Evolutionary conservation across 169 alveolate genomes (phyloP).

Genomic region (Plasmodium relictum): DNA sequence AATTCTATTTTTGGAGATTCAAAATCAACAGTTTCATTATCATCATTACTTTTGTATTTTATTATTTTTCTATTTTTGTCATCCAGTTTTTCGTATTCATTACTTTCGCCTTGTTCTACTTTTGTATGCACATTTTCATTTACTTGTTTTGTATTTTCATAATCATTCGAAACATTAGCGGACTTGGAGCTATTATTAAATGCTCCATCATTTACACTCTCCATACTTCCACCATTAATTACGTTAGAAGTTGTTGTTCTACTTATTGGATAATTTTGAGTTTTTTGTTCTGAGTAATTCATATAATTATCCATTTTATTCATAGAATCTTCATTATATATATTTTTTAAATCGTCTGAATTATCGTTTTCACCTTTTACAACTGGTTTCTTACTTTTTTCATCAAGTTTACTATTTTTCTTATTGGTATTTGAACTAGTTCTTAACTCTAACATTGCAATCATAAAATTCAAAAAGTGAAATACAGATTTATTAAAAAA

Average conservation of each 20-base stretch:
- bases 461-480: neutral
- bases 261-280: conserved; percentile 44
- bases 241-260: conserved; percentile 67
- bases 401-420: conserved; percentile 16
- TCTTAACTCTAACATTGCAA: conserved; percentile 28
- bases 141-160: conserved; percentile 11
- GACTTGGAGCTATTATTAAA: conserved; percentile 20
- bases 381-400: conserved; percentile 4
- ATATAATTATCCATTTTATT: conserved; percentile 36
- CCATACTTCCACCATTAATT: conserved; percentile 58
- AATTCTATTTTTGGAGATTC: conserved; percentile 18
- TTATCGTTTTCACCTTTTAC: conserved; percentile 2
- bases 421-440: conserved; percentile 32
- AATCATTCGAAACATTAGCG: conserved; percentile 29
- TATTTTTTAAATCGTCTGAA: neutral
- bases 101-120: neutral
- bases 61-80: neutral
- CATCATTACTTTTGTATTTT: conserved; percentile 4
- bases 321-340: conserved; percentile 37
- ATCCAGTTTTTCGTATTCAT: neutral
- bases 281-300: conserved; percentile 33
- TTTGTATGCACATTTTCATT: conserved; percentile 8
- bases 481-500: neutral
- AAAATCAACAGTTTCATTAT: neutral
- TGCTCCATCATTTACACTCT: conserved; percentile 37